Evolutionary conservation across 257 asterid genomes (phyloP).

Genomic region (Fraxinus pennsylvanica): DNA sequence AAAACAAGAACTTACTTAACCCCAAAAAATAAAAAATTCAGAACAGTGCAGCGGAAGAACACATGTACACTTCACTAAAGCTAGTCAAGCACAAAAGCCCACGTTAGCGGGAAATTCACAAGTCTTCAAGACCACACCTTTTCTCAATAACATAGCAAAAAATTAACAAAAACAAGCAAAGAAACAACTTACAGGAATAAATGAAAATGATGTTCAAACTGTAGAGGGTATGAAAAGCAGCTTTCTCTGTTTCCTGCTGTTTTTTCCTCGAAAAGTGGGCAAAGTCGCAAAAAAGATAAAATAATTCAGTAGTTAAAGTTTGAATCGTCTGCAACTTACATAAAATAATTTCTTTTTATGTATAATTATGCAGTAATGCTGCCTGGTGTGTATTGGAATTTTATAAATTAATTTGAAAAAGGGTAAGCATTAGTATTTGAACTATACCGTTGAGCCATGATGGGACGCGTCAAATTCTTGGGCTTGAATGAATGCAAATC

Average conservation of each 20-base stretch:
- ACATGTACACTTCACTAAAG: constrained; percentile 32
- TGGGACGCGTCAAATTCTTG: neutral
- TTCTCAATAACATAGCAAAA: constrained; percentile 26
- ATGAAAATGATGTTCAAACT: constrained; percentile 25
- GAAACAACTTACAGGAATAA: constrained; percentile 23
- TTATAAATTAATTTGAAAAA: constrained; percentile 35
- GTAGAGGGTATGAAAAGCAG: constrained; percentile 19
- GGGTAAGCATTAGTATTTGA: neutral
- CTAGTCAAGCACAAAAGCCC: constrained; percentile 54
- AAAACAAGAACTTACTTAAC: constrained; percentile 1
- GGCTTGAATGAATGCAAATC: no score
- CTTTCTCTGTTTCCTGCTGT: constrained; percentile 29
- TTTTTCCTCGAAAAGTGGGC: constrained; percentile 16
- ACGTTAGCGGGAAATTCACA: constrained; percentile 39
- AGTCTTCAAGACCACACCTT: constrained; percentile 49
- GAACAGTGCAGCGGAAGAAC: constrained; percentile 7
- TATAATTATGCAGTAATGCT: constrained; percentile 21
- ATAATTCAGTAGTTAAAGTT: constrained; percentile 21
- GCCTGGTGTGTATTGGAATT: neutral
- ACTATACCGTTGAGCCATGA: constrained; percentile 48
- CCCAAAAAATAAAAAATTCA: neutral
- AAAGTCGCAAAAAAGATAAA: neutral
- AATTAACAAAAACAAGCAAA: constrained; percentile 20
- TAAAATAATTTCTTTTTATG: constrained; percentile 6
- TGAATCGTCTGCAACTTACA: constrained; percentile 14